Conservation (phyloP, 106 monocot genomes). For the Dendrobium officinale region DNA sequence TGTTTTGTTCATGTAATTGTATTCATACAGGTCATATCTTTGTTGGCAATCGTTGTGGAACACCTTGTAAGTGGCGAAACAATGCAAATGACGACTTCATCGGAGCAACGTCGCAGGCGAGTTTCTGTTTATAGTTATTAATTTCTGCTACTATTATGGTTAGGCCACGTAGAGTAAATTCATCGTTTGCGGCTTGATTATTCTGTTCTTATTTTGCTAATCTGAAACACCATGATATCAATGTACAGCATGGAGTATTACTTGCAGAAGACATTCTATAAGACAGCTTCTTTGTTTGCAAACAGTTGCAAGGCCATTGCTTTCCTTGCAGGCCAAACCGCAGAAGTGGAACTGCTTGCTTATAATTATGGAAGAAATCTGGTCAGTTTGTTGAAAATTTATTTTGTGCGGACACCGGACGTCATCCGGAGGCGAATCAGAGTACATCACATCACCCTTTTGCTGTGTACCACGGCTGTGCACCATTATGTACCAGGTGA, state of each 20-base stretch:
- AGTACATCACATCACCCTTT: too few species aligned
- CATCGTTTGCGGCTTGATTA: background rate
- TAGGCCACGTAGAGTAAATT: background rate
- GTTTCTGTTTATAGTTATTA: background rate
- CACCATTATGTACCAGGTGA: too few species aligned
- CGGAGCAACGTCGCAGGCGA: slow-evolving; percentile 64
- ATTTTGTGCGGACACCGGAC: too few species aligned
- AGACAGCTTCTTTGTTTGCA: slow-evolving; percentile 22
- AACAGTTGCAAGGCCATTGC: slow-evolving; percentile 32
- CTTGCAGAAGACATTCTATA: slow-evolving; percentile 25
- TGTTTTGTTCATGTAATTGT: background rate
- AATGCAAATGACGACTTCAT: slow-evolving; percentile 74
- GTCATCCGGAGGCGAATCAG: too few species aligned
- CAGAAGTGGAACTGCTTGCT: slow-evolving; percentile 22
- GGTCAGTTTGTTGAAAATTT: slow-evolving; percentile 1
- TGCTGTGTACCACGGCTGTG: too few species aligned
- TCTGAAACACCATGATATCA: background rate
- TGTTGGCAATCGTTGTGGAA: slow-evolving; percentile 71
- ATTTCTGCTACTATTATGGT: background rate
- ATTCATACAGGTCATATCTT: slow-evolving; percentile 55
- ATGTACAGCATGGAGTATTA: slow-evolving; percentile 23
- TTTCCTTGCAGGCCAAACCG: slow-evolving; percentile 24
- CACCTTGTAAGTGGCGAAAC: slow-evolving; percentile 88
- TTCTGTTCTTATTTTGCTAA: background rate
- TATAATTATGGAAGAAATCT: slow-evolving; percentile 27